These are phyloP conservation scores for Haberlea rhodopensis DNA, from an alignment of 257 asterid genomes.

Conservation along the genomic window DNA sequence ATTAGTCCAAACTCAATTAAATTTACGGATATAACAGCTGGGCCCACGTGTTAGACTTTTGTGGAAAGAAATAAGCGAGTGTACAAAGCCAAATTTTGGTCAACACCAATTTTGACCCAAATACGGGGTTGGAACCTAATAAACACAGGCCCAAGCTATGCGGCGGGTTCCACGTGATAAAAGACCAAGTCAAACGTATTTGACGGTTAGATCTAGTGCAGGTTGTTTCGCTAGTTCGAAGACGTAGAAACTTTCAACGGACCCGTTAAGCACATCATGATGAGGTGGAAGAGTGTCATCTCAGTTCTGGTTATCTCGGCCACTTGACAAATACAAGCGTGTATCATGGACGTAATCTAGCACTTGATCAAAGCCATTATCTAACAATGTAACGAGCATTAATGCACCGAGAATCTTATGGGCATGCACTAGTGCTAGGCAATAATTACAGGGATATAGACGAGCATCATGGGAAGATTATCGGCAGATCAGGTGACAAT, in stretches of 20 bases:
- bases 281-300: no score
- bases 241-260: background rate
- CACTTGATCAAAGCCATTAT: no score
- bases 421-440: no score
- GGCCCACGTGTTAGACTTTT: constrained; percentile 39
- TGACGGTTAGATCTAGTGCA: constrained; percentile 41
- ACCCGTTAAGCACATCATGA: no score
- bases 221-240: background rate
- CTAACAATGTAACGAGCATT: no score
- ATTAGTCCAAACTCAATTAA: background rate
- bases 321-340: no score
- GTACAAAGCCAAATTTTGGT: constrained; percentile 43
- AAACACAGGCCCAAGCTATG: constrained; percentile 57
- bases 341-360: no score
- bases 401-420: no score
- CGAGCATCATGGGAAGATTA: no score
- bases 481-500: no score
- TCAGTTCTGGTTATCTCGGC: no score
- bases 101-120: constrained; percentile 58
- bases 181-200: constrained; percentile 64
- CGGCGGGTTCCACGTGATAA: constrained; percentile 88
- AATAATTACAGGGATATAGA: no score
- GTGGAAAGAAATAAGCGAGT: background rate
- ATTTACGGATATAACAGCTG: constrained; percentile 17
- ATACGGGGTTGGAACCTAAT: background rate